Base-by-base conservation (phyloP, 2,329 filamentous ascomycete genomes). In the Colletotrichum zoysiae region DNA sequence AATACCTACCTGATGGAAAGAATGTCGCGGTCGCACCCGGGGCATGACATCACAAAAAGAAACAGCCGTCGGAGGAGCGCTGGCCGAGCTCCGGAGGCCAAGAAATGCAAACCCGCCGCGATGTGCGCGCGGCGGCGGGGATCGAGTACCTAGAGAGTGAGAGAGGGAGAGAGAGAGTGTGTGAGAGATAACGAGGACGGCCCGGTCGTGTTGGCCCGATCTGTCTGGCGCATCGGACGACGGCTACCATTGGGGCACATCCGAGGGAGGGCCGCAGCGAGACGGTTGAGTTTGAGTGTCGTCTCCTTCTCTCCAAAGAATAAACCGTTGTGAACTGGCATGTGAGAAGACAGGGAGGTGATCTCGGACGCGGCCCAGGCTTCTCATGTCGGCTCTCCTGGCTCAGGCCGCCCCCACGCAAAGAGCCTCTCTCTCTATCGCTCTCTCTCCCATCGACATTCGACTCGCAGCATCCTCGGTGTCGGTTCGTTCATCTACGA, bases 181-280 rank as follows among this genome's bases (percentile, higher is more conserved):
- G n/a, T n/a, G n/a, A n/a, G 18, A 11, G 30, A 53, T 5, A 12
- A 20, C 14, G 50, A 53, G 14, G n/a, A 23, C 14, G 48, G 23
- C 20, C 44, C 26, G 16, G 40, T 50, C 38, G 60, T 60, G 48
- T 30, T 61, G 46, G 20, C 33, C 33, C 48, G 6, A 60, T 9
- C 42, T 38, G 26, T 9, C 42, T 46, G 26, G n/a, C 57, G 30
- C 55, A 71, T 69, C 65, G 30, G 65, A 71, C 69, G 69, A 71
- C 65, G 48, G 26, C 63, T 59, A 63, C 33, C 33, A 35, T 38
- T 1, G 35, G 35, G 60, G 38, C 23, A 59, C 38, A 18, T 16
- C 18, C 48, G 48, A 38, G 5, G 5, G 38, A 48, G 30, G 58
- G 38, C 58, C 38, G 40, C 44, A 35, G 30, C 38, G 50, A 40